These are phyloP conservation scores for Pseudogymnoascus sp. DNA, from an alignment of 2,329 filamentous ascomycete species.

Conservation along the genomic window DNA sequence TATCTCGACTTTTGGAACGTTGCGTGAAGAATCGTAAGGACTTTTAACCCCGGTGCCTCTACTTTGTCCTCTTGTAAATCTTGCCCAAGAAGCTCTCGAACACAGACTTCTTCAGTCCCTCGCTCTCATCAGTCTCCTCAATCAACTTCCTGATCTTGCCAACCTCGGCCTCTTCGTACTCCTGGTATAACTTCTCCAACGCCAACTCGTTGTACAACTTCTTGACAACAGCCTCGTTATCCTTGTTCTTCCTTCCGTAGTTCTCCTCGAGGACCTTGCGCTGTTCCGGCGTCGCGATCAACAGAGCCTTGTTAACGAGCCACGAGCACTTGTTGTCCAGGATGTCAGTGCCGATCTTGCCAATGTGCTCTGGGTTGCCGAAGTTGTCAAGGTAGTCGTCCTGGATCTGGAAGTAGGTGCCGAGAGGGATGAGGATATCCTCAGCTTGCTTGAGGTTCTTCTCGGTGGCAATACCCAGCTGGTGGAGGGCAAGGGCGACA, in stretches of 20 bases:
- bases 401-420: conserved; percentile 98
- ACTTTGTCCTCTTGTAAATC: conserved; percentile 98
- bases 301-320: conserved; percentile 90
- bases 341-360: conserved; percentile 98
- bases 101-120: conserved; percentile 81
- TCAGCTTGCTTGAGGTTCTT: conserved; percentile 84
- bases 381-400: conserved; percentile 99
- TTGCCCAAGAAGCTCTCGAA: conserved; percentile 88
- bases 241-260: conserved; percentile 86
- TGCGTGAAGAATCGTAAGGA: neutral
- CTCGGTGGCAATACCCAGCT: conserved; percentile 74
- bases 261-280: conserved; percentile 80
- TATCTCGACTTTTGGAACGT: neutral
- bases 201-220: conserved; percentile 78
- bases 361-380: conserved; percentile 82
- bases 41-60: conserved; percentile 29
- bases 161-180: conserved; percentile 84
- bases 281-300: conserved; percentile 74
- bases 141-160: conserved; percentile 71
- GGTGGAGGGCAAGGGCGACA: conserved; percentile 81
- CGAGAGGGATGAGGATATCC: conserved; percentile 90
- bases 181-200: conserved; percentile 73
- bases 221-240: conserved; percentile 80
- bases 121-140: conserved; percentile 69
- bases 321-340: conserved; percentile 99